A percentile compares a stretch with the other conserved stretches of the same genome.
These are phyloP conservation scores for Aquilaria agallochum DNA, from an alignment of 441 rosid species.

Conservation along the genomic window DNA sequence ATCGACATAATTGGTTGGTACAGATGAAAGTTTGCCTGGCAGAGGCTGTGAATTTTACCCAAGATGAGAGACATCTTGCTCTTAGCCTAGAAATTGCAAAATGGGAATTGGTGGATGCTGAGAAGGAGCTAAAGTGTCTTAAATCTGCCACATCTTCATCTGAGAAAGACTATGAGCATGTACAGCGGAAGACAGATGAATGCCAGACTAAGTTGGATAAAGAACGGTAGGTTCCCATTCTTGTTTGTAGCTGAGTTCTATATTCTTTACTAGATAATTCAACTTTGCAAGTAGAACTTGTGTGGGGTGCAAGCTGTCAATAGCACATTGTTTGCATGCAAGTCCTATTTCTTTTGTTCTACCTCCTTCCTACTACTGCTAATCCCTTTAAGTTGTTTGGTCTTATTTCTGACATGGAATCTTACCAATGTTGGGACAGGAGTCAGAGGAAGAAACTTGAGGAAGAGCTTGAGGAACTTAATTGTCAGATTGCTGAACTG, in stretches of 20 bases:
- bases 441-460: slow-evolving; percentile 67
- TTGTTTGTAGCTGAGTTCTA: neutral
- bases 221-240: slow-evolving; percentile 50
- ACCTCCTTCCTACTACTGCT: neutral
- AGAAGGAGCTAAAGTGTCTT: slow-evolving; percentile 87
- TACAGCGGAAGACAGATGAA: slow-evolving; percentile 56
- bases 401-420: neutral
- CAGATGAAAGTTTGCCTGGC: slow-evolving; percentile 76
- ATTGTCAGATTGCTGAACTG: slow-evolving; percentile 61
- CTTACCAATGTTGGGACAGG: slow-evolving; percentile 23
- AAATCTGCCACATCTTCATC: slow-evolving; percentile 68
- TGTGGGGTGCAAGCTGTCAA: too few relatives aligned
- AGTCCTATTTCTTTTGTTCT: neutral
- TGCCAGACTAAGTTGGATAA: slow-evolving; percentile 48
- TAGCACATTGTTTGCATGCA: neutral
- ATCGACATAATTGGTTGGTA: slow-evolving; percentile 13
- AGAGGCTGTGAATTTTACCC: slow-evolving; percentile 59
- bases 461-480: slow-evolving; percentile 73
- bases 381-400: neutral
- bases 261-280: too few relatives aligned
- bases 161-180: slow-evolving; percentile 82
- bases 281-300: too few relatives aligned
- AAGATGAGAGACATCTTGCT: slow-evolving; percentile 73
- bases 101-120: slow-evolving; percentile 83
- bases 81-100: slow-evolving; percentile 62